Conservation (phyloP, 352 stramenopile genomes). For the Phytophthora sp. region DNA sequence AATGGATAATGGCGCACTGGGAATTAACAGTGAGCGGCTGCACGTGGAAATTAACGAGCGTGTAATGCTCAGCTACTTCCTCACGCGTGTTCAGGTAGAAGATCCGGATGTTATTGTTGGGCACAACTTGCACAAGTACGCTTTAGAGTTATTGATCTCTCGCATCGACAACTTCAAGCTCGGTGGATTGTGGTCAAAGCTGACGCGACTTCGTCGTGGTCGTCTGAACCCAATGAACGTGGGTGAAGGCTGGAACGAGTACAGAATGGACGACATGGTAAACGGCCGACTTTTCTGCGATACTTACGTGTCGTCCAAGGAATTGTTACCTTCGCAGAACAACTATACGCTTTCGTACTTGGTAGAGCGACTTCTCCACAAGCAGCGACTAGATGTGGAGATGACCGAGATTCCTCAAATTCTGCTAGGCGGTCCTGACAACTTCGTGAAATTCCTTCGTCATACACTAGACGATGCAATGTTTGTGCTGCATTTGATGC, state of each 20-base stretch:
- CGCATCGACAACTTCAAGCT: constrained; percentile 94
- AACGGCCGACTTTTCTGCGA: constrained; percentile 97
- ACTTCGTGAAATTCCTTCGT: constrained; percentile 94
- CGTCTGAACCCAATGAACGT: constrained; percentile 79
- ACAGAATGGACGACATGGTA: constrained; percentile 88
- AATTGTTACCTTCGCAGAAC: constrained; percentile 97
- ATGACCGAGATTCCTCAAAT: constrained; percentile 96
- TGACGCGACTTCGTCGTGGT: constrained; percentile 82
- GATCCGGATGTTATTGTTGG: constrained; percentile 99
- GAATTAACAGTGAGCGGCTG: constrained; percentile 60
- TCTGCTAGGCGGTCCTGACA: constrained; percentile 84
- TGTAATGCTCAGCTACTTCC: constrained; percentile 86
- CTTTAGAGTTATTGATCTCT: constrained; percentile 97
- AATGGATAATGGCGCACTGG: constrained; percentile 33
- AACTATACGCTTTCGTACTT: constrained; percentile 98
- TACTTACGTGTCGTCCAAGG: constrained; percentile 98
- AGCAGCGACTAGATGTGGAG: constrained; percentile 92
- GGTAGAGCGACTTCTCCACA: constrained; percentile 90
- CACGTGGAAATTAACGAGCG: constrained; percentile 84
- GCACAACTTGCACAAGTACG: constrained; percentile 99
- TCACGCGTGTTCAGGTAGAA: constrained; percentile 93
- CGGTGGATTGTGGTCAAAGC: constrained; percentile 81
- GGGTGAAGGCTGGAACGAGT: constrained; percentile 89
- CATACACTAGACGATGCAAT: constrained; percentile 97
- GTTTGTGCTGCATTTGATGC: constrained; percentile 96